phyloP scores from a whole-genome alignment of 1,284 basidiomycete genomes.

The Tilletiaria anomala region DNA sequence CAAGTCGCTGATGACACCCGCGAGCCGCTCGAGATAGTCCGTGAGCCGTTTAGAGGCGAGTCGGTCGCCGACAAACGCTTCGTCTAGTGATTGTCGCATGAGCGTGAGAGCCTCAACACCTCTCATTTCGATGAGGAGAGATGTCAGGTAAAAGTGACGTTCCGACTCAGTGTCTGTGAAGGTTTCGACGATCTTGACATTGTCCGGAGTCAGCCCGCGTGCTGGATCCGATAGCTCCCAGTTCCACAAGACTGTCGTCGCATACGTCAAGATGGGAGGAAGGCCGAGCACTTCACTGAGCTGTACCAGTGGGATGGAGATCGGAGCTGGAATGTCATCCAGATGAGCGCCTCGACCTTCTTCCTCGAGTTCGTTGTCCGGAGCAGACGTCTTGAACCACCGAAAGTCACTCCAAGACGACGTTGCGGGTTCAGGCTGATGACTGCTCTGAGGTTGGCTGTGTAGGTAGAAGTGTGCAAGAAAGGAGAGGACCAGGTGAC shows the following conservation, averaged over 20 bases:
- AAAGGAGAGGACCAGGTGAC: conserved; percentile 70
- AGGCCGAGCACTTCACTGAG: conserved; percentile 62
- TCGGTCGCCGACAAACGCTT: conserved; percentile 72
- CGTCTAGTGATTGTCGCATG: conserved; percentile 80
- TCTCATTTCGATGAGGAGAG: conserved; percentile 77
- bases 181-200: conserved; percentile 46
- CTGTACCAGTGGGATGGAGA: conserved; percentile 57
- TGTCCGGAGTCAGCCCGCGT: conserved; percentile 24
- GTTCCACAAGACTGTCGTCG: conserved; percentile 86
- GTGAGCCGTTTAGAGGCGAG: conserved; percentile 47
- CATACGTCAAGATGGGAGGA: conserved; percentile 81
- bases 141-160: conserved; percentile 74
- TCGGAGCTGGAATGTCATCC: conserved; percentile 51
- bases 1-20: conserved; percentile 49
- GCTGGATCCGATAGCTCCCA: conserved; percentile 47
- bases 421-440: no score
- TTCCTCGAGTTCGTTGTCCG: conserved; percentile 6
- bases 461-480: conserved; percentile 80
- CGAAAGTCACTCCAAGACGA: neutral
- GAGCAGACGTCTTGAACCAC: neutral
- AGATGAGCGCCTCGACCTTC: conserved; percentile 1
- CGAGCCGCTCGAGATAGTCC: conserved; percentile 54
- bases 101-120: conserved; percentile 70
- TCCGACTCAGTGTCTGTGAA: conserved; percentile 78
- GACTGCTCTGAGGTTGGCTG: conserved; percentile 45